Conservation (phyloP, 2,329 filamentous ascomycete genomes). For the Penicillium polonicum region DNA sequence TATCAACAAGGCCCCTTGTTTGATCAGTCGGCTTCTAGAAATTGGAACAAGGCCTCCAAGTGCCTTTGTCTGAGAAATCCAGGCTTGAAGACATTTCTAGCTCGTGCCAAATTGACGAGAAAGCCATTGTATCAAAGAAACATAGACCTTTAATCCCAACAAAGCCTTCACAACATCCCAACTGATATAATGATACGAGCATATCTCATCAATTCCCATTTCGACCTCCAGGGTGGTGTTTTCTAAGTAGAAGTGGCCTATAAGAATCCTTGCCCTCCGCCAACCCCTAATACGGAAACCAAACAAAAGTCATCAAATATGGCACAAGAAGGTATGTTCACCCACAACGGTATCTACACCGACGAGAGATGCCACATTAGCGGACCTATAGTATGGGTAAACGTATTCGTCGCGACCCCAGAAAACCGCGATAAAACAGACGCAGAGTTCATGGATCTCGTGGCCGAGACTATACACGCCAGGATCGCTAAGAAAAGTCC, state of each 20-base stretch:
- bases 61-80: neutral
- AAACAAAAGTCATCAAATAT: neutral
- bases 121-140: neutral
- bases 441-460: neutral
- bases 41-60: rapidly evolving
- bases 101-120: neutral
- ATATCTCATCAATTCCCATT: neutral
- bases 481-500: neutral
- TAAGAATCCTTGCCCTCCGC: no score
- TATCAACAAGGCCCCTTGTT: no score
- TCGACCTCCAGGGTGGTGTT: neutral
- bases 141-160: neutral
- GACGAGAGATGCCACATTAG: neutral
- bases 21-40: neutral
- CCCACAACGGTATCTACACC: neutral
- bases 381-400: neutral
- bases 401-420: neutral
- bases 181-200: neutral
- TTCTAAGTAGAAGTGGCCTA: no score
- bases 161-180: neutral
- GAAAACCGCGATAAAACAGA: neutral
- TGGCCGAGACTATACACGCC: neutral
- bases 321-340: slow-evolving; percentile 2
- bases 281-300: no score
- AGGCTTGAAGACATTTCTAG: neutral